Percentiles rank a stretch among this genome's conserved stretches.
These are phyloP conservation scores for Keithomyces neogunnii DNA, from an alignment of 2,329 filamentous ascomycete species.

Conservation along the genomic window DNA sequence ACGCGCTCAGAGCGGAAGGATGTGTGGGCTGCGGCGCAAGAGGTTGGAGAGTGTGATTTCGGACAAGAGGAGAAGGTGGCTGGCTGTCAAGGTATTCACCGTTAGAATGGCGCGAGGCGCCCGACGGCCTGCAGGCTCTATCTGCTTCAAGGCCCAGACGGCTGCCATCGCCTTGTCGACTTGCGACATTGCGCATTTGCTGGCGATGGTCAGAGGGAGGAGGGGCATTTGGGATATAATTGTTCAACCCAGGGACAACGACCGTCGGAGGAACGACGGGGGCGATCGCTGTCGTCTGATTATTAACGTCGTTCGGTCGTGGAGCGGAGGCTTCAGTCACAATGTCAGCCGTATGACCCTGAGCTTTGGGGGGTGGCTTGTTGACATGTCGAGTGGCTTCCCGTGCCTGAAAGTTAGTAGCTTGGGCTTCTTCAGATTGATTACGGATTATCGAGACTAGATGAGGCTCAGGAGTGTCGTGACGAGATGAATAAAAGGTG, in stretches of 20 bases:
- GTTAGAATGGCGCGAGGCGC: slow-evolving; percentile 10
- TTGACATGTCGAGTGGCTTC: not conserved
- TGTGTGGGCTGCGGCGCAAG: slow-evolving; percentile 69
- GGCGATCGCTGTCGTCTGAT: slow-evolving; percentile 2
- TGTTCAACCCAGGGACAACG: slow-evolving; percentile 24
- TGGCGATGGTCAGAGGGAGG: slow-evolving; percentile 11
- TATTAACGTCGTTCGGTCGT: not conserved
- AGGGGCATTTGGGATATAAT: slow-evolving; percentile 13
- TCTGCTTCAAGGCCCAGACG: slow-evolving; percentile 18
- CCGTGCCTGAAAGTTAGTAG: slow-evolving; percentile 9
- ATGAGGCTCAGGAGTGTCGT: slow-evolving; percentile 62
- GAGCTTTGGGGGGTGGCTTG: not conserved
- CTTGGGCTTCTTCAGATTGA: slow-evolving; percentile 24
- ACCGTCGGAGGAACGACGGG: slow-evolving; percentile 9
- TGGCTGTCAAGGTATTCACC: slow-evolving; percentile 20
- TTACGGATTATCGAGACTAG: slow-evolving; percentile 41
- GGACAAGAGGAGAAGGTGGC: slow-evolving; percentile 54
- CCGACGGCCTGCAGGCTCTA: slow-evolving; percentile 8
- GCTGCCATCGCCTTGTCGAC: slow-evolving; percentile 32
- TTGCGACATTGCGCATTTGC: slow-evolving; percentile 30
- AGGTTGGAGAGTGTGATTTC: slow-evolving; percentile 64
- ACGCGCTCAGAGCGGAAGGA: slow-evolving; percentile 46
- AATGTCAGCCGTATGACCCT: not conserved
- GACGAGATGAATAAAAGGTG: slow-evolving; percentile 91
- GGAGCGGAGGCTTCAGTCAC: not conserved